A percentile compares a stretch with the other conserved stretches of the same genome.
phyloP scores from a whole-genome alignment of 306 rosid genomes.

The Rosa multiflora region DNA sequence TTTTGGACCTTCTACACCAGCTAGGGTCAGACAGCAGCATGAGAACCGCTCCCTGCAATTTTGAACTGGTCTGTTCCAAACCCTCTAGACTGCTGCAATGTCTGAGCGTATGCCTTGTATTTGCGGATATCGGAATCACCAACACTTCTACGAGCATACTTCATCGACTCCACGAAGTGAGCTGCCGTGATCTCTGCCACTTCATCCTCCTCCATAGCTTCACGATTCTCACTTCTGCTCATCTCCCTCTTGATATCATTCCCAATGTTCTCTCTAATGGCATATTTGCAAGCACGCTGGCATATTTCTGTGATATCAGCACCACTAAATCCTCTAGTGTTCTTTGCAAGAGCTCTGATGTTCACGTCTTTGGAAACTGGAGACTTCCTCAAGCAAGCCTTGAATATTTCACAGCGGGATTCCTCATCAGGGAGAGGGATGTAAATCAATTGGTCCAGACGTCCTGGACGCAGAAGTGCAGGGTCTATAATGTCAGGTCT shows the following conservation, averaged over 20 bases:
- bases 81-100: neutral
- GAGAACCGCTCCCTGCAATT: no score
- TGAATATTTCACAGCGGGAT: neutral
- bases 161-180: neutral
- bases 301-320: conserved; percentile 12
- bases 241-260: neutral
- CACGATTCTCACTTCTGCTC: neutral
- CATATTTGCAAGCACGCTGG: conserved; percentile 14
- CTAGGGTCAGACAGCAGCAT: no score
- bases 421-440: conserved; percentile 3
- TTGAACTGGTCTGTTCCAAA: no score
- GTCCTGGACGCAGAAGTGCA: conserved; percentile 11
- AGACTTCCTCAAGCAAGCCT: conserved; percentile 10
- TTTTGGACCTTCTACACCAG: no score
- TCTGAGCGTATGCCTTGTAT: neutral
- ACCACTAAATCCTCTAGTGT: neutral
- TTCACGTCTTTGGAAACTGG: neutral
- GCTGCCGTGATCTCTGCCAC: neutral
- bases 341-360: neutral
- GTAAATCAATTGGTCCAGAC: conserved; percentile 3
- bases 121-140: neutral
- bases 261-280: conserved; percentile 5
- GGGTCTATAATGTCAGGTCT: conserved; percentile 10
- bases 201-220: neutral
- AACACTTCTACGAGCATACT: conserved; percentile 2